These are phyloP conservation scores for Curvularia sp. DNA, from an alignment of 2,329 filamentous ascomycete genomes.

Conservation along the genomic window DNA sequence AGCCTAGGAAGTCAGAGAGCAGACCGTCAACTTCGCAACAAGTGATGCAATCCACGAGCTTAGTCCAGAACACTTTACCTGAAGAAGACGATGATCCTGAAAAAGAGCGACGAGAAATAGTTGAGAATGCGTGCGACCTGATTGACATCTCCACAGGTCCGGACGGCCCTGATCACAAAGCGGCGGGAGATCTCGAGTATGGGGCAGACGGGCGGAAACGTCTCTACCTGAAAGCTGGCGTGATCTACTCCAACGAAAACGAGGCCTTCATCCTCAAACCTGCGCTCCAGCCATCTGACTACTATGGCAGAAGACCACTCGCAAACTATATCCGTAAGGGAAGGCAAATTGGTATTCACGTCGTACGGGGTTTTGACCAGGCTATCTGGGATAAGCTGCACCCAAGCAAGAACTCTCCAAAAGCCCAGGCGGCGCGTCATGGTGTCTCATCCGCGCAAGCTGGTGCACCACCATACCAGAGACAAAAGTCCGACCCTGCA, in stretches of 20 bases:
- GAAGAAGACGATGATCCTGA: slow-evolving; percentile 52
- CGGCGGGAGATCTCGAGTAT: slow-evolving; percentile 52
- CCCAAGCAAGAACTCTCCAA: slow-evolving; percentile 56
- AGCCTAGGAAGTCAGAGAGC: slow-evolving; percentile 61
- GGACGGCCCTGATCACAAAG: slow-evolving; percentile 57
- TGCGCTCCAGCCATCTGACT: slow-evolving; percentile 81
- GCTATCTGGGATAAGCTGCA: slow-evolving; percentile 77
- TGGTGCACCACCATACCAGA: slow-evolving; percentile 49
- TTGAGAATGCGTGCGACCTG: slow-evolving; percentile 55
- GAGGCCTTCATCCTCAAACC: slow-evolving; percentile 88
- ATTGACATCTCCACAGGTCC: slow-evolving; percentile 58
- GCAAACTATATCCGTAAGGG: slow-evolving; percentile 83
- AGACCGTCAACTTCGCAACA: slow-evolving; percentile 50
- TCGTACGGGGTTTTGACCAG: slow-evolving; percentile 88
- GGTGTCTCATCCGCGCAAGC: slow-evolving; percentile 56
- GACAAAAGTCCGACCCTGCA: slow-evolving; percentile 59
- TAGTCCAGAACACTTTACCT: slow-evolving; percentile 45
- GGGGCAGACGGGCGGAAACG: slow-evolving; percentile 58
- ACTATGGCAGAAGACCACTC: slow-evolving; percentile 81
- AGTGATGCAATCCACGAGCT: slow-evolving; percentile 35
- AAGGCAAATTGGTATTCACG: slow-evolving; percentile 79
- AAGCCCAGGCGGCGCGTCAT: slow-evolving; percentile 52
- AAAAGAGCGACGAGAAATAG: slow-evolving; percentile 52
- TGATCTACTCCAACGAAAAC: slow-evolving; percentile 81
- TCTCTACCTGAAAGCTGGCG: slow-evolving; percentile 76